A percentile compares a stretch with the other conserved stretches of the same genome.
Evolutionary conservation across 1,139 yeast genomes (phyloP).

Genomic region (Yamadazyma atlantica): DNA sequence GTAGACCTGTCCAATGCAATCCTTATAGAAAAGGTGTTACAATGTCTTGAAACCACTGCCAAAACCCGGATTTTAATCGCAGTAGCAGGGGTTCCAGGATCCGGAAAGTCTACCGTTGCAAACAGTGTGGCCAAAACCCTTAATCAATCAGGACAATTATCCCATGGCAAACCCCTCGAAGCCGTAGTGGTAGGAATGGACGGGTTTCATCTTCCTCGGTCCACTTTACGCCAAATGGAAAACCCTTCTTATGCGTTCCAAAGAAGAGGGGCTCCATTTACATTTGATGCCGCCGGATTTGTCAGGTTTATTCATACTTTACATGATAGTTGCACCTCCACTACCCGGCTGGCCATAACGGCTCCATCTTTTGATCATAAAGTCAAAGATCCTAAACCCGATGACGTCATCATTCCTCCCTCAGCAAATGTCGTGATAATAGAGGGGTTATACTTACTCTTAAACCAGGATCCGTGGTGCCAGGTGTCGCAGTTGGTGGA

Average conservation of each 20-base stretch:
- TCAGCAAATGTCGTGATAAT: conserved; percentile 52
- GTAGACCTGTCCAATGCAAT: background rate
- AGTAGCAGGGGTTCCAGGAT: conserved; percentile 77
- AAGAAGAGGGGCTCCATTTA: conserved; percentile 82
- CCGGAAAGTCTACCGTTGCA: conserved; percentile 77
- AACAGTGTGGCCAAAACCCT: conserved; percentile 21
- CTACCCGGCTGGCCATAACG: conserved; percentile 22
- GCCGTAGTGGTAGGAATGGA: conserved; percentile 46
- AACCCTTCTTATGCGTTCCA: conserved; percentile 58
- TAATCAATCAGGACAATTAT: conserved; percentile 19
- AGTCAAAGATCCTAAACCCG: conserved; percentile 61
- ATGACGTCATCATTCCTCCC: conserved; percentile 46
- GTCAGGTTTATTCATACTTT: conserved; percentile 24
- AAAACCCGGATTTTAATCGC: conserved; percentile 47
- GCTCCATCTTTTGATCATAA: conserved; percentile 82
- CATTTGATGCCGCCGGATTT: conserved; percentile 63
- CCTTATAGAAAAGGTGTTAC: background rate
- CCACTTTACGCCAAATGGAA: conserved; percentile 47
- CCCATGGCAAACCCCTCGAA: conserved; percentile 18
- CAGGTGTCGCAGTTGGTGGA: conserved; percentile 36
- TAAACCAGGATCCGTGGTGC: conserved; percentile 52
- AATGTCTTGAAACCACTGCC: background rate
- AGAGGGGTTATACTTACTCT: conserved; percentile 64
- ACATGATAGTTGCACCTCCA: conserved; percentile 14
- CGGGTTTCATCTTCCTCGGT: conserved; percentile 77